These are phyloP conservation scores for Candida taoyuanica DNA, from an alignment of 805 yeast genomes.

Conservation along the genomic window DNA sequence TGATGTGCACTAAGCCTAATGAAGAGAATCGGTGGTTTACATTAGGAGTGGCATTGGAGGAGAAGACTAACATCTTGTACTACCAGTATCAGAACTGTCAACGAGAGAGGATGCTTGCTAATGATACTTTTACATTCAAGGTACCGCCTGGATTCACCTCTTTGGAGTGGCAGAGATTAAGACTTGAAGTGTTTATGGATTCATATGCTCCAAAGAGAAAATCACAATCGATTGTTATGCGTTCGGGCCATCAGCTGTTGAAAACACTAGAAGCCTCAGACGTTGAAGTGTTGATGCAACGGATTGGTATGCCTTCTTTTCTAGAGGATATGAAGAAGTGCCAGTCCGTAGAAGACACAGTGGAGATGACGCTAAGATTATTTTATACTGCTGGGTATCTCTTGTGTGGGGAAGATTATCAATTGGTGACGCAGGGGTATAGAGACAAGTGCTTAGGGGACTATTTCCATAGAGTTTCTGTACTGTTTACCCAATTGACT, in stretches of 20 bases:
- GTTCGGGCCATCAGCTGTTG: neutral
- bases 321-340: neutral
- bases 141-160: neutral
- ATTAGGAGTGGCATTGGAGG: neutral
- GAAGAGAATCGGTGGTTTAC: constrained; percentile 2
- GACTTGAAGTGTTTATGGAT: neutral
- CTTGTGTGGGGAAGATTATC: neutral
- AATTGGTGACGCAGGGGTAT: constrained; percentile 1
- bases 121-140: constrained; percentile 1
- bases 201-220: neutral
- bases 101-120: too few relatives aligned
- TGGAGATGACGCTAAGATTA: constrained; percentile 1
- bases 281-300: constrained; percentile 1
- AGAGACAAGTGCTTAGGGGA: neutral
- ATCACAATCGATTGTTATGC: neutral
- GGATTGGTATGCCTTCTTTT: constrained; percentile 5
- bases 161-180: neutral
- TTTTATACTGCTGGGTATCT: constrained; percentile 4
- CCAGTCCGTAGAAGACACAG: neutral
- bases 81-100: too few relatives aligned
- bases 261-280: too few relatives aligned
- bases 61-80: too few relatives aligned
- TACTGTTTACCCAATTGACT: neutral
- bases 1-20: neutral
- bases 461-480: constrained; percentile 1